Base-by-base conservation (phyloP, 768 basidiomycete genomes). In the Hypholoma sublateritium region DNA sequence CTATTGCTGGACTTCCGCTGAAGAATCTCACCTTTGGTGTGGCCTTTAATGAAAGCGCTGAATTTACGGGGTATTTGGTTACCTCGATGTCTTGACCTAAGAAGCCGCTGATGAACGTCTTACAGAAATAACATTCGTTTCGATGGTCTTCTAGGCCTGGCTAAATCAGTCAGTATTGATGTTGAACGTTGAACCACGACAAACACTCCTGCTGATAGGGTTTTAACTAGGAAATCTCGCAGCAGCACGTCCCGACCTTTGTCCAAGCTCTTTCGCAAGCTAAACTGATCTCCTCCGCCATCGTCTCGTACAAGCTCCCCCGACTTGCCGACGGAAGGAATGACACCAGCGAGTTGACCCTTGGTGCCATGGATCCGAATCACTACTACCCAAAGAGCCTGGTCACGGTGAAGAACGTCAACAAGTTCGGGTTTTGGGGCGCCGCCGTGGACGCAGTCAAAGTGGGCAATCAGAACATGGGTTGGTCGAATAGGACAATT, bases 11-110 rank as follows among this genome's bases (percentile, higher is more conserved):
- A n/a, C 70, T 88, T 47, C 67, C 69, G 0, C 72, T 91, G 21
- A 62, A 63, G 5, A 70, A 68, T 3, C 83, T 85, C 66, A 75
- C 75, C 0, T 90, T 92, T 61, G 91, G 91, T 17, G 80, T 81
- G n/a, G 80, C 86, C 1, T 65, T 69, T 1, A 62, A 65, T 17
- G 89, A 89, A 66, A 81, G 77, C 48, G 48, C 62, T 4, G 78
- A 86, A 22, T 89, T 90, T 69, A 75, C 77, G 14, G 57, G 58
- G 73, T 75, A 64, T 32, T 9, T 32, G 55, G 63, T 63, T 11
- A 75, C 22, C 21, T 35, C 19, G 4, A 16, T 5, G 16, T 4
- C 42, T 37, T 46, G 3, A 7, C 11, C 35, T 43, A 52, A 37
- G 45, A 32, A 14, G 8, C 8, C 24, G 32, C 7, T 45, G 24